These are phyloP conservation scores for Keithomyces neogunnii DNA, from an alignment of 2,329 filamentous ascomycete species.

Conservation along the genomic window DNA sequence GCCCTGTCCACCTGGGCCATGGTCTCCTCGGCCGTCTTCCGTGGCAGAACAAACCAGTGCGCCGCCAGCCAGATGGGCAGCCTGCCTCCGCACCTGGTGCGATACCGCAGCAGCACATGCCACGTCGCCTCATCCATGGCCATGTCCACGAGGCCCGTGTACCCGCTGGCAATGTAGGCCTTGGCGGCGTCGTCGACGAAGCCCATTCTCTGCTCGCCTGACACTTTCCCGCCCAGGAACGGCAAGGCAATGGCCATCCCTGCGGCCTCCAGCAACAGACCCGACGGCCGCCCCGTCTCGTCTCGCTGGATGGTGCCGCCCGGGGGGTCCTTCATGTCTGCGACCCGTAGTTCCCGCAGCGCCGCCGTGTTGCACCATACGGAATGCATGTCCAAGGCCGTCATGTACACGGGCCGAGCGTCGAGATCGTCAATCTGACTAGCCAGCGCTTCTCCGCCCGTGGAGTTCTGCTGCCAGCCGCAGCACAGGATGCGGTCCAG, in stretches of 20 bases:
- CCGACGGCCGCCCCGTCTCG: conserved; percentile 26
- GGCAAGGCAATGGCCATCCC: conserved; percentile 33
- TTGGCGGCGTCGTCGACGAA: conserved; percentile 28
- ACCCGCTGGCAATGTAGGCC: conserved; percentile 30
- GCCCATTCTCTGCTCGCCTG: conserved; percentile 26
- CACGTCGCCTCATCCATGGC: conserved; percentile 37
- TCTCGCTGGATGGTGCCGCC: conserved; percentile 34
- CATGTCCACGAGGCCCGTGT: conserved; percentile 38
- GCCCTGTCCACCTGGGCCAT: conserved; percentile 29
- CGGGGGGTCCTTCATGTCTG: conserved; percentile 27
- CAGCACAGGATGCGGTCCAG: conserved; percentile 26
- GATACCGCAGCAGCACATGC: conserved; percentile 25
- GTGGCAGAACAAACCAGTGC: not conserved
- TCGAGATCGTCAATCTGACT: conserved; percentile 33
- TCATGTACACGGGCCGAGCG: conserved; percentile 34
- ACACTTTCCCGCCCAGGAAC: conserved; percentile 25
- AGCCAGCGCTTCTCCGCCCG: conserved; percentile 10
- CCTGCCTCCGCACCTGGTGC: conserved; percentile 7
- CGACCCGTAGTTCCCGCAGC: conserved; percentile 28
- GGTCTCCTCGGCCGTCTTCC: conserved; percentile 15
- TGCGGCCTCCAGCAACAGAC: conserved; percentile 32
- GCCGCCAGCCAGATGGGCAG: not conserved
- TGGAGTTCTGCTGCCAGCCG: conserved; percentile 18
- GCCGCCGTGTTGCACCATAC: conserved; percentile 37
- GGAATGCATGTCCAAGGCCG: conserved; percentile 34